Conservation (phyloP, 164 flowering plant species). For the Annona squamosa region DNA sequence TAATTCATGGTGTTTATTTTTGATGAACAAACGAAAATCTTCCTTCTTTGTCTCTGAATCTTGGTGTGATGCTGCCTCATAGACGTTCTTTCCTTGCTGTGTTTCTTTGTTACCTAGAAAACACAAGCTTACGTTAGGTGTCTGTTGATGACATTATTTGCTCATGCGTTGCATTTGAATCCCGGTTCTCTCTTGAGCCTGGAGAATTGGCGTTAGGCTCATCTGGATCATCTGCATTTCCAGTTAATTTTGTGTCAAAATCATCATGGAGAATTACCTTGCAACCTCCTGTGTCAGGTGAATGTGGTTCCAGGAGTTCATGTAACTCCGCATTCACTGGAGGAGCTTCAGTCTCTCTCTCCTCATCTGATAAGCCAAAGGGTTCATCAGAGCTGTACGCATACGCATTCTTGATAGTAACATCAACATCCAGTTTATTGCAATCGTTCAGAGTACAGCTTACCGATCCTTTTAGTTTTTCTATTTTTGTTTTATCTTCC, state of each 20-base stretch:
- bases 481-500: constrained; percentile 5
- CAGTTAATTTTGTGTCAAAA: background rate
- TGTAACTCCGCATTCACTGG: constrained; percentile 3
- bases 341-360: background rate
- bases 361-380: background rate
- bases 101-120: no score
- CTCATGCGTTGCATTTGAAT: background rate
- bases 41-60: no score
- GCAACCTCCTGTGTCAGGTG: background rate
- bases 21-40: no score
- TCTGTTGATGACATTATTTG: background rate
- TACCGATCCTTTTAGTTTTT: background rate
- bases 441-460: constrained; percentile 1
- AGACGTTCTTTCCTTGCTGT: no score
- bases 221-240: constrained; percentile 12
- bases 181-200: background rate
- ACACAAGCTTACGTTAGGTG: no score
- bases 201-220: constrained; percentile 10
- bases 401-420: background rate
- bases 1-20: no score
- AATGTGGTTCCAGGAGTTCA: constrained; percentile 1
- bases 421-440: background rate
- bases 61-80: no score
- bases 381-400: background rate
- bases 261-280: constrained; percentile 3